These are phyloP conservation scores for Sclerotinia borealis DNA, from an alignment of 2,329 filamentous ascomycete species.

Conservation along the genomic window DNA sequence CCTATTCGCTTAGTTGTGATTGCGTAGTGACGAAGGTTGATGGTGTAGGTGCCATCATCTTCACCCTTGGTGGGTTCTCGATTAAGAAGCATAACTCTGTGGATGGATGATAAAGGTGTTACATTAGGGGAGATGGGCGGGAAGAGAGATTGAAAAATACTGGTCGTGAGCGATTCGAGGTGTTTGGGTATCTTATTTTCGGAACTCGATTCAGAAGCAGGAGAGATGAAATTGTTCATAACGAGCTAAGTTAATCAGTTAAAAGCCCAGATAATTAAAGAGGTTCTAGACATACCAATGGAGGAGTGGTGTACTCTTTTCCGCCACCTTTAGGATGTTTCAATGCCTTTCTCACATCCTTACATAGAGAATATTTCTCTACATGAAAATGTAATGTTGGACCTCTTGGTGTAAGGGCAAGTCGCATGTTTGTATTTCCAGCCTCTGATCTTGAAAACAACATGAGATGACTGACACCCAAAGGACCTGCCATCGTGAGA, in stretches of 20 bases:
- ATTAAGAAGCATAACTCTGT: conserved; percentile 83
- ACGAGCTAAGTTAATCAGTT: conserved; percentile 54
- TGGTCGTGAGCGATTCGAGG: conserved; percentile 86
- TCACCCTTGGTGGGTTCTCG: conserved; percentile 54
- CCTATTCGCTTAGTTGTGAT: conserved; percentile 86
- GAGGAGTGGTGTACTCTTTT: conserved; percentile 80
- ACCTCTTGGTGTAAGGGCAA: conserved; percentile 81
- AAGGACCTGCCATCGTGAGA: conserved; percentile 86
- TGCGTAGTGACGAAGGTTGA: conserved; percentile 89
- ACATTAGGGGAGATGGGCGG: conserved; percentile 90
- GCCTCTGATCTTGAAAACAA: conserved; percentile 85
- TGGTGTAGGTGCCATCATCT: conserved; percentile 63
- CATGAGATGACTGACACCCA: conserved; percentile 87
- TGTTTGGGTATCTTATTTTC: conserved; percentile 79
- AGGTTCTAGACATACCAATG: conserved; percentile 51
- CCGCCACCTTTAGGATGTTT: conserved; percentile 76
- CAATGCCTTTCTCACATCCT: conserved; percentile 79
- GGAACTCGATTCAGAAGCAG: conserved; percentile 47
- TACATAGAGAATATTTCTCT: conserved; percentile 88
- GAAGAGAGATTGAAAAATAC: conserved; percentile 93
- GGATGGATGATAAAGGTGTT: conserved; percentile 87
- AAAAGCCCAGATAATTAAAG: background rate
- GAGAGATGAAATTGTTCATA: conserved; percentile 92
- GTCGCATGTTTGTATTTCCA: conserved; percentile 86
- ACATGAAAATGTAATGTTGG: conserved; percentile 93